Conservation (phyloP, 139 green algal species). For the Tetratostichococcus sp. region DNA sequence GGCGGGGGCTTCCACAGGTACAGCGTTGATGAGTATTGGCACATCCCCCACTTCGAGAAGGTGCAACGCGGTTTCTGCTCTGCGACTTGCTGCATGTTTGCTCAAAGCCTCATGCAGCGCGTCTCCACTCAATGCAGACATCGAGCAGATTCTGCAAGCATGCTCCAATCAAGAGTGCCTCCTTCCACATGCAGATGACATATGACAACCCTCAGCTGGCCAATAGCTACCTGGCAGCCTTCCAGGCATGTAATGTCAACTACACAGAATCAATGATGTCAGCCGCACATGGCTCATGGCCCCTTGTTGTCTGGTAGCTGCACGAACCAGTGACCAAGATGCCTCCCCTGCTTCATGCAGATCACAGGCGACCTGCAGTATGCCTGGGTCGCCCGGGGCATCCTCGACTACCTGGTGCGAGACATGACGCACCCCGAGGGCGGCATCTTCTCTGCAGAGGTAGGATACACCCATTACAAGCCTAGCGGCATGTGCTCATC, state of each 20-base stretch:
- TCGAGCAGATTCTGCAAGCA: no score
- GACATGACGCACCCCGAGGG: constrained; percentile 76
- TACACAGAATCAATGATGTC: no score
- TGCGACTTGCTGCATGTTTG: no score
- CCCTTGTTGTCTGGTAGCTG: no score
- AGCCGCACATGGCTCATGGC: no score
- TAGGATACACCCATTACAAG: no score
- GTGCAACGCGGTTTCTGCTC: not conserved
- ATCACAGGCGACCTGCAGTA: constrained; percentile 45
- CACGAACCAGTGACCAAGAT: no score
- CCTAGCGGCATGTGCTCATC: no score
- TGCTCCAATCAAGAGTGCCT: no score
- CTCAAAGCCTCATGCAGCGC: no score
- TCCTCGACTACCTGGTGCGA: constrained; percentile 80
- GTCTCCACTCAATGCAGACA: no score
- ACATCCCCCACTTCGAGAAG: constrained; percentile 93
- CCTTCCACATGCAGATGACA: constrained; percentile 65
- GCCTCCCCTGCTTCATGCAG: constrained; percentile 9
- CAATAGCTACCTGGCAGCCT: constrained; percentile 63
- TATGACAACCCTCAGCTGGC: constrained; percentile 89
- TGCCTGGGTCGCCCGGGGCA: constrained; percentile 50
- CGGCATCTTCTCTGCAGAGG: constrained; percentile 82
- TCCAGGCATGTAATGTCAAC: constrained; percentile 15
- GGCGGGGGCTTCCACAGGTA: not conserved
- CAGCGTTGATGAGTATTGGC: constrained; percentile 64